Conservation (phyloP, 139 green algal genomes). For the Closterium sp. region DNA sequence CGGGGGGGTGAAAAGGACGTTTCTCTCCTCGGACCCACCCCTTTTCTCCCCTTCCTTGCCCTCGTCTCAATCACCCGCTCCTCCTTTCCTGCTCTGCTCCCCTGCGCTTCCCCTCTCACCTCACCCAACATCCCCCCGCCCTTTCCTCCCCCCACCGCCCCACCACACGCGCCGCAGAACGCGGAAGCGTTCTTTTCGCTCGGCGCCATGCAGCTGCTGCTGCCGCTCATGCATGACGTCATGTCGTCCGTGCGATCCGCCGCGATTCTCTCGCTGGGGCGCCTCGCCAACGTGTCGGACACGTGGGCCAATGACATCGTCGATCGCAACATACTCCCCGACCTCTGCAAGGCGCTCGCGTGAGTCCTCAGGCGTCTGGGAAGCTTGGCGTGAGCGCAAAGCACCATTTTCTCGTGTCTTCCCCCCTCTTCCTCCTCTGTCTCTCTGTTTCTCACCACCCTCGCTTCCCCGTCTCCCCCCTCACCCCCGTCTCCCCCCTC, state of each 20-base stretch:
- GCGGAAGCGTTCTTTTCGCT: neutral
- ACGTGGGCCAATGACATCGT: conserved; percentile 22
- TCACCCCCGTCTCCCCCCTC: too few relatives aligned
- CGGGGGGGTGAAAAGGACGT: too few relatives aligned
- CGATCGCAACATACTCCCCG: conserved; percentile 2
- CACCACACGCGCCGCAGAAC: conserved; percentile 2
- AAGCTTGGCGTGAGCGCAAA: too few relatives aligned
- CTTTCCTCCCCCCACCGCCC: neutral
- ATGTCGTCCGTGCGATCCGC: conserved; percentile 4
- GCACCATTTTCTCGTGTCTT: too few relatives aligned
- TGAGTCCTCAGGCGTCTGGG: neutral
- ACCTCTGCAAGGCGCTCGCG: conserved; percentile 17
- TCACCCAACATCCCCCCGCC: too few relatives aligned
- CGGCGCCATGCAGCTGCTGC: conserved; percentile 13
- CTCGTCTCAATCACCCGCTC: neutral
- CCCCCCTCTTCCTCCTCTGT: neutral
- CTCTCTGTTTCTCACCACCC: neutral
- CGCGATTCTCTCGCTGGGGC: conserved; percentile 15
- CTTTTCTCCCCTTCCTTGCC: neutral
- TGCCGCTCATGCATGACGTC: conserved; percentile 14
- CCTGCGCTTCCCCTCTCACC: neutral
- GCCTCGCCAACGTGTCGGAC: conserved; percentile 25
- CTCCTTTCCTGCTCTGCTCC: neutral
- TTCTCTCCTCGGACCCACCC: neutral
- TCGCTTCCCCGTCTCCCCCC: neutral